Conservation (phyloP, 805 yeast species). For the Jamesozyma piceae region DNA sequence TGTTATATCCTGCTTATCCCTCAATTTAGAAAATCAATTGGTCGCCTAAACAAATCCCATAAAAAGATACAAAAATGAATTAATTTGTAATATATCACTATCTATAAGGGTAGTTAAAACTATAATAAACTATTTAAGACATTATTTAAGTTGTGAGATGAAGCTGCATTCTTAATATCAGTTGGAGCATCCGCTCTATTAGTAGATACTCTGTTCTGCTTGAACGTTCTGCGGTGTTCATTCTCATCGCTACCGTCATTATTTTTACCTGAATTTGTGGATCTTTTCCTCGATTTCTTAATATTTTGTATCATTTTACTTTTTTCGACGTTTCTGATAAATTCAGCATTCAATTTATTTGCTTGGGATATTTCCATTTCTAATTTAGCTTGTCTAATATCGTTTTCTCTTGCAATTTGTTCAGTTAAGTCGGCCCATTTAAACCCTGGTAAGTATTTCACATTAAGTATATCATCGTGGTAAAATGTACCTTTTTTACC, state of each 20-base stretch:
- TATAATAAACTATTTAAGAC: slow-evolving; percentile 49
- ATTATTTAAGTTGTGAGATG: slow-evolving; percentile 31
- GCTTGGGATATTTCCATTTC: slow-evolving; percentile 87
- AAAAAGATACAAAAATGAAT: too few species aligned
- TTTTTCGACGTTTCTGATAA: slow-evolving; percentile 73
- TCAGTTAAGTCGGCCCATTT: slow-evolving; percentile 93
- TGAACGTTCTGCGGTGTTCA: slow-evolving; percentile 45
- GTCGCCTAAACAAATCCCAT: too few species aligned
- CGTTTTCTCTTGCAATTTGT: slow-evolving; percentile 85
- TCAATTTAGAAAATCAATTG: too few species aligned
- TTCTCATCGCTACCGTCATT: slow-evolving; percentile 19
- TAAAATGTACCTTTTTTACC: slow-evolving; percentile 87
- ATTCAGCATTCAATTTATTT: slow-evolving; percentile 74
- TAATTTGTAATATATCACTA: too few species aligned
- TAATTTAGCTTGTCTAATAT: slow-evolving; percentile 76
- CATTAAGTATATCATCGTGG: slow-evolving; percentile 87
- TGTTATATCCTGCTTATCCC: too few species aligned
- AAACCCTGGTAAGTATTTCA: slow-evolving; percentile 82
- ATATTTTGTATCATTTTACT: slow-evolving; percentile 73
- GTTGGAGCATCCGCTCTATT: slow-evolving; percentile 55
- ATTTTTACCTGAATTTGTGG: slow-evolving; percentile 13
- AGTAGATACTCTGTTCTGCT: slow-evolving; percentile 60
- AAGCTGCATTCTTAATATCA: slow-evolving; percentile 33
- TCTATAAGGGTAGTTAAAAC: too few species aligned
- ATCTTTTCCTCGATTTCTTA: slow-evolving; percentile 27